Evolutionary conservation across 2,329 filamentous ascomycete species (phyloP).

Genomic region (Ceratocystis alfenasii): DNA sequence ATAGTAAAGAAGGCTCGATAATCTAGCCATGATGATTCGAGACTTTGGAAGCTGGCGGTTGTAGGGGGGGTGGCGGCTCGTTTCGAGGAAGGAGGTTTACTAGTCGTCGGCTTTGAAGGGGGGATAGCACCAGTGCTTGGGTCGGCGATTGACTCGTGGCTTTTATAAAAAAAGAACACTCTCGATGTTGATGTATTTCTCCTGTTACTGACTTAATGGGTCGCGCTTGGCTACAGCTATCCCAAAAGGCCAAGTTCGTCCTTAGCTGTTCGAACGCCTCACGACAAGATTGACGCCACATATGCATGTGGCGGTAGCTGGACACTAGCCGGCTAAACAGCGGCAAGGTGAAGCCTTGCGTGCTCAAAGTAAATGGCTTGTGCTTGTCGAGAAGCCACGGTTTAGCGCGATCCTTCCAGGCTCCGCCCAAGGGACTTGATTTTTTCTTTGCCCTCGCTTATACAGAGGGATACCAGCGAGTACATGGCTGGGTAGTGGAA

Average conservation of each 20-base stretch:
- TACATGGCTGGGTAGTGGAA: not conserved
- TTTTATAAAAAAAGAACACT: not conserved
- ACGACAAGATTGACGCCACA: not conserved
- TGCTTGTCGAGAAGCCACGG: not conserved
- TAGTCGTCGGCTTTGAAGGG: not conserved
- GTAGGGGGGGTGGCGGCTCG: not conserved
- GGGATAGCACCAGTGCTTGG: not conserved
- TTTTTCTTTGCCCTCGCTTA: not conserved
- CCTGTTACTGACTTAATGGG: not conserved
- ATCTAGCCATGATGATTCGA: slow-evolving; percentile 19
- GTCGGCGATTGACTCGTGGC: not conserved
- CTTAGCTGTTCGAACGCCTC: slow-evolving; percentile 14
- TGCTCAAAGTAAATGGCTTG: not conserved
- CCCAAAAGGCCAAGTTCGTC: slow-evolving; percentile 17
- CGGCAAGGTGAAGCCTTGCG: not conserved
- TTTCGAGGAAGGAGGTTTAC: not conserved
- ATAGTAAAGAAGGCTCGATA: slow-evolving; percentile 39
- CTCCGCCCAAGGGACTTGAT: not conserved
- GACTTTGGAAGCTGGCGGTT: not conserved
- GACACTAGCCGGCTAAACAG: not conserved
- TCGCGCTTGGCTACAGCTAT: slow-evolving; percentile 10
- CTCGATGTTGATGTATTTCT: not conserved
- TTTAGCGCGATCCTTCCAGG: not conserved
- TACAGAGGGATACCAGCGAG: not conserved
- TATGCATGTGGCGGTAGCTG: not conserved